These are phyloP conservation scores for Tardiomyces blankii DNA, from an alignment of 1,139 yeast genomes.

Conservation along the genomic window DNA sequence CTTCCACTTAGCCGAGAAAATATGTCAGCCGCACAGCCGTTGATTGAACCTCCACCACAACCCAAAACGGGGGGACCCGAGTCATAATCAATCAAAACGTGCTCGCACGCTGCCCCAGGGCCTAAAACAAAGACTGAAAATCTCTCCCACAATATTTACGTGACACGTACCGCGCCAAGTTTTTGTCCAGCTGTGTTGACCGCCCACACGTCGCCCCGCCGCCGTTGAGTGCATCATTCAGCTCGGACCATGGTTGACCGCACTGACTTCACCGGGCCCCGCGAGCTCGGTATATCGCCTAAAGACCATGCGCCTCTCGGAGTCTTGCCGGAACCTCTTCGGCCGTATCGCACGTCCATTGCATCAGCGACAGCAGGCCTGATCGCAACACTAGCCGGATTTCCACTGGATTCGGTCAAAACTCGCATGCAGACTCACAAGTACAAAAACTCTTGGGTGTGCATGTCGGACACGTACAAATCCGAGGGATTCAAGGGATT, in stretches of 20 bases:
- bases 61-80: no score
- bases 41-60: no score
- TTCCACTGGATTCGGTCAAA: conserved; percentile 76
- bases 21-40: no score
- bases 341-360: background rate
- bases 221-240: no score
- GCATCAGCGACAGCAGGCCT: conserved; percentile 40
- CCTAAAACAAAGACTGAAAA: no score
- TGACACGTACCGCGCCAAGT: no score
- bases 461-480: conserved; percentile 44
- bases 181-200: no score
- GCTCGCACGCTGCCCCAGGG: no score
- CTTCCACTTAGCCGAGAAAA: no score
- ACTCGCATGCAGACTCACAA: conserved; percentile 77
- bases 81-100: no score
- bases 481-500: conserved; percentile 63
- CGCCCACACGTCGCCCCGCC: no score
- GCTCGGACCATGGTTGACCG: background rate
- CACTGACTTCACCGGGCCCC: background rate
- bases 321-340: background rate
- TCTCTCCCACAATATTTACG: no score
- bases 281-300: background rate
- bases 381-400: conserved; percentile 61
- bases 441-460: conserved; percentile 46
- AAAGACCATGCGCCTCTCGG: background rate